Base-by-base conservation (phyloP, 495 filamentous ascomycete species). In the Bacidia rubella region DNA sequence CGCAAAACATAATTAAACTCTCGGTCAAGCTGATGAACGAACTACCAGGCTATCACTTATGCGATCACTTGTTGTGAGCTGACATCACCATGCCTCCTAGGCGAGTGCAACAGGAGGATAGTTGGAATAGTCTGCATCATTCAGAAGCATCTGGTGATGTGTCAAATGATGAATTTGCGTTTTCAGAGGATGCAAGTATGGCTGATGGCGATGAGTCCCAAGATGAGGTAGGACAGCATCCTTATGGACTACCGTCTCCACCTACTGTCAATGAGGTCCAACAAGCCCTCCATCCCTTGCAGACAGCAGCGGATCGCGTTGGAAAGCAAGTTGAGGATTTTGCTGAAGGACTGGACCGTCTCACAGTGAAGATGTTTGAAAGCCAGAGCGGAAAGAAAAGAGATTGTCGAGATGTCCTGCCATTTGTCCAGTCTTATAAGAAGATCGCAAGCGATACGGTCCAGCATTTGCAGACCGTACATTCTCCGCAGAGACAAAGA, bases 241-340 rank as follows among this genome's bases (percentile, higher is more conserved):
- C 41, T 51, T 27, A 62, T 12, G 68, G 64, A 24, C 62, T 69
- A 27, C 60, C 58, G 3, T 45, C 56, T 22, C 54, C 73, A n/a
- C 74, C 73, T 32, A 74, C 73, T n/a, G 68, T 70, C 7, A 66
- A 68, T 9, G 69, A 73, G 50, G 68, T 71, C 21, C 70, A 74
- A 41, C 63, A 74, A 65, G 72, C 68, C 17, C 62, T 81, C 29
- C 72, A 74, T 43, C 75, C 77, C 44, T 69, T 81, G 54, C 75
- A 72, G 57, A 67, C 67, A n/a, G 74, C 76, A 19, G 77, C 75
- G 47, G 77, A 80, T 53, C 74, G 77, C 4, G 74, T 81, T 38
- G 77, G 75, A 48, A 73, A 72, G 49, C 79, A 85, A 59, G 76
- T 83, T 47, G 76, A 83, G 58, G 71, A 70, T 20, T 85, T 84